Evolutionary conservation across 2,329 filamentous ascomycete genomes (phyloP), one percentile per base, ranked within the genome.

Genomic region (Aspergillus cejpii): DNA sequence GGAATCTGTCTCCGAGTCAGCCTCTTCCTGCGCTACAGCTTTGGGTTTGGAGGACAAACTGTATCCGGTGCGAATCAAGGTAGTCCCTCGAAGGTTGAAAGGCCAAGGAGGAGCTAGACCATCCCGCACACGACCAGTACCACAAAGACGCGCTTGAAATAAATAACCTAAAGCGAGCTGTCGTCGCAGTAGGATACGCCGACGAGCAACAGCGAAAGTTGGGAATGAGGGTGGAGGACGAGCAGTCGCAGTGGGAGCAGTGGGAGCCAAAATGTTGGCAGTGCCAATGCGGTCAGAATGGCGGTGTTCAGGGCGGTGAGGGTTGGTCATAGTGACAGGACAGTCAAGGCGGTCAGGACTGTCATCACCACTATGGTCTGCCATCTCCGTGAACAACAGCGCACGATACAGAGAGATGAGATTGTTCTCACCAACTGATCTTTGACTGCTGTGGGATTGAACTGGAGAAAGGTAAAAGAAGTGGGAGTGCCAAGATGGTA

Each of bases 401-500:
- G 6, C 17, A 34, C 7, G 11, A 19, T 15, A 34, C 31, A 20
- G 31, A 28, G 39, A 37, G 47, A 38, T 43, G 29, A 43, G 8
- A 6, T 5, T 17, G 6, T 15, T 34, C 15, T 8, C 31, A 34
- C 31, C 3, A 20, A 34, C 31, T 19, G 31, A 34, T 34, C 11
- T 15, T 10, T 20, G 17, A 17, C 31, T 34, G 6, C 39, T 26
- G 24, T 28, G 20, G 28, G 26, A 39, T 27, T 33, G 23, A 12
- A 17, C n/a, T 29, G 24, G 28, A 14, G 31, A 23, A n/a, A 43
- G 28, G 40, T 36, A 37, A 26, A 50, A 43, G 37, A 36, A 39
- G 38, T 37, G 41, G 26, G 29, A 15, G 26, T 24, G 44, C 52
- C 54, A 61, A 60, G 39, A 65, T 65, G 62, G 62, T 65, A 34